phyloP scores from a whole-genome alignment of 768 basidiomycete species.

The Neoboletus subvelutipes region DNA sequence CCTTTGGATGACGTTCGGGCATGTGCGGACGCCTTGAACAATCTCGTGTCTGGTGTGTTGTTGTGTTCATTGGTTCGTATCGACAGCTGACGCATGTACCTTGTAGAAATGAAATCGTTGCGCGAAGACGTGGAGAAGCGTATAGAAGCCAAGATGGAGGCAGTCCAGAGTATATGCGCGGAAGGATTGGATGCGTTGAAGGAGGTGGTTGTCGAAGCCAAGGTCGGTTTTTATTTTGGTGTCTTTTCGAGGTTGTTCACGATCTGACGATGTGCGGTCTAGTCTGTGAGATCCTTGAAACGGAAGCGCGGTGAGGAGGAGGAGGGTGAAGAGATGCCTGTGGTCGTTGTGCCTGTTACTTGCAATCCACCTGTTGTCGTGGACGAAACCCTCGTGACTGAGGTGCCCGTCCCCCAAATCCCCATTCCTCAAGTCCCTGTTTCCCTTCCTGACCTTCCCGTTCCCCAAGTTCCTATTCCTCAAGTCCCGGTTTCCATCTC shows the following conservation, averaged over 20 bases:
- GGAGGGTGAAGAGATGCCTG: slow-evolving; percentile 14
- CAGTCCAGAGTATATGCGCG: slow-evolving; percentile 40
- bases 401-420: slow-evolving; percentile 7
- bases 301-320: slow-evolving; percentile 58
- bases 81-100: neutral
- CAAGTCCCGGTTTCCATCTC: neutral
- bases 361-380: neutral
- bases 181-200: slow-evolving; percentile 40
- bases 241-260: slow-evolving; percentile 9
- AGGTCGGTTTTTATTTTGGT: slow-evolving; percentile 25
- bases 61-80: neutral
- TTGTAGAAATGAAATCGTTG: slow-evolving; percentile 45
- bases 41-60: slow-evolving; percentile 44
- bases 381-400: neutral
- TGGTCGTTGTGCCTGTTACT: neutral
- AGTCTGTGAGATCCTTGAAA: slow-evolving; percentile 48
- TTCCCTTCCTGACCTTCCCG: neutral
- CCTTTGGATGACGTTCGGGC: slow-evolving; percentile 25
- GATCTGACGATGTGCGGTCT: slow-evolving; percentile 24
- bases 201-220: slow-evolving; percentile 34
- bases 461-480: neutral
- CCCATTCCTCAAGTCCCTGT: slow-evolving; percentile 1
- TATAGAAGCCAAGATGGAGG: slow-evolving; percentile 46
- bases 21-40: slow-evolving; percentile 37
- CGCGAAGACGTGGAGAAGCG: slow-evolving; percentile 44